Percentiles rank a stretch among this genome's conserved stretches.
Evolutionary conservation across 805 yeast species (phyloP).

Genomic region (Tanozyma kutaoensis): DNA sequence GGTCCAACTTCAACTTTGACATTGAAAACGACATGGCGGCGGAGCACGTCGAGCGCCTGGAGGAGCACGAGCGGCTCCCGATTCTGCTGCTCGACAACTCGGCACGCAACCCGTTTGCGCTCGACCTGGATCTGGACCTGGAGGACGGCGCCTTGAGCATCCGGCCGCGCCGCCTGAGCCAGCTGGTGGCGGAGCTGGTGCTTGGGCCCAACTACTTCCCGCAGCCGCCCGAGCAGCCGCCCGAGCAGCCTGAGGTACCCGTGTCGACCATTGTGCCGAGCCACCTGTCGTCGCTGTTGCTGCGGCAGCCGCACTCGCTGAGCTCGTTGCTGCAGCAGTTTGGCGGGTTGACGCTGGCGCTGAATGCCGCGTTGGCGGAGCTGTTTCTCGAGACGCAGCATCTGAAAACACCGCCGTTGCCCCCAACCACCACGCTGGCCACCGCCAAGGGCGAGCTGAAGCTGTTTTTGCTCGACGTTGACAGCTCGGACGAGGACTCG

Average conservation of each 20-base stretch:
- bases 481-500: conserved; percentile 1
- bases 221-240: conserved; percentile 10
- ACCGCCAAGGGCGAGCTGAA: conserved; percentile 13
- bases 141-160: conserved; percentile 25
- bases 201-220: conserved; percentile 9
- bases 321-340: conserved; percentile 25
- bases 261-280: conserved; percentile 18
- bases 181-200: conserved; percentile 28
- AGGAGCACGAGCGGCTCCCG: conserved; percentile 9
- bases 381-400: too few species aligned
- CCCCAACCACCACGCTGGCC: conserved; percentile 29
- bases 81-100: conserved; percentile 1
- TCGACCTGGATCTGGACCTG: conserved; percentile 10
- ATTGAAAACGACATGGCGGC: conserved; percentile 16
- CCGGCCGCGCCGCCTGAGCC: conserved; percentile 25
- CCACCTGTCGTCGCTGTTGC: conserved; percentile 19
- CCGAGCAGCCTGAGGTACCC: conserved; percentile 13
- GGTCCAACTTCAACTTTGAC: conserved; percentile 26
- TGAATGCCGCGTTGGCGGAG: too few species aligned
- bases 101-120: conserved; percentile 3
- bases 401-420: conserved; percentile 24
- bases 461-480: conserved; percentile 20
- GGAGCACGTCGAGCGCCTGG: conserved; percentile 6
- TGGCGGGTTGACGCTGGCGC: too few species aligned
- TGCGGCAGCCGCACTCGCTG: conserved; percentile 30